Conservation (phyloP, 192 early-diverging fungal species). For the Coemansia sp. region DNA sequence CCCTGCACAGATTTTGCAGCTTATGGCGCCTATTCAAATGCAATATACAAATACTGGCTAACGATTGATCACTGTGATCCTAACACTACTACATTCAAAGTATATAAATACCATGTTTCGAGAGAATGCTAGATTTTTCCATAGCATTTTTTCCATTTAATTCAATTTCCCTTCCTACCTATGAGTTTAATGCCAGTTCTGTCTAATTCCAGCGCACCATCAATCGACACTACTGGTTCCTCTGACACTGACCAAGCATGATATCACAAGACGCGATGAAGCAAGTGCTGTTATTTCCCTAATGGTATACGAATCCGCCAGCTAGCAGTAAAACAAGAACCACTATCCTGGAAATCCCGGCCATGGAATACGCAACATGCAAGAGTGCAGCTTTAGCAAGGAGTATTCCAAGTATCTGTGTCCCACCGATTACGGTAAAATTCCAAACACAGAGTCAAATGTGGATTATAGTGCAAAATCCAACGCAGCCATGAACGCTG, state of each 20-base stretch:
- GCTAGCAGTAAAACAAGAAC: constrained; percentile 42
- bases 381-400: constrained; percentile 24
- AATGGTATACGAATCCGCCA: constrained; percentile 35
- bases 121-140: no score
- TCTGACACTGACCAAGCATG: constrained; percentile 23
- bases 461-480: neutral
- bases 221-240: no score
- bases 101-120: no score
- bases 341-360: constrained; percentile 9
- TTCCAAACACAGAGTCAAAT: neutral
- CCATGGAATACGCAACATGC: constrained; percentile 40
- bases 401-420: constrained; percentile 29
- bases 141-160: no score
- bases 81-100: no score
- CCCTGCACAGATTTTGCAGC: no score
- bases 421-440: no score
- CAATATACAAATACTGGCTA: neutral
- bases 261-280: constrained; percentile 27
- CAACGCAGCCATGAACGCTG: constrained; percentile 16
- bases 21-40: neutral
- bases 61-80: no score
- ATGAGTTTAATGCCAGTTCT: no score
- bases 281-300: constrained; percentile 29
- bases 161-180: no score
- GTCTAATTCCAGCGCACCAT: no score